Conservation (phyloP, 2,329 filamentous ascomycete genomes). For the Xylariaceae sp. region DNA sequence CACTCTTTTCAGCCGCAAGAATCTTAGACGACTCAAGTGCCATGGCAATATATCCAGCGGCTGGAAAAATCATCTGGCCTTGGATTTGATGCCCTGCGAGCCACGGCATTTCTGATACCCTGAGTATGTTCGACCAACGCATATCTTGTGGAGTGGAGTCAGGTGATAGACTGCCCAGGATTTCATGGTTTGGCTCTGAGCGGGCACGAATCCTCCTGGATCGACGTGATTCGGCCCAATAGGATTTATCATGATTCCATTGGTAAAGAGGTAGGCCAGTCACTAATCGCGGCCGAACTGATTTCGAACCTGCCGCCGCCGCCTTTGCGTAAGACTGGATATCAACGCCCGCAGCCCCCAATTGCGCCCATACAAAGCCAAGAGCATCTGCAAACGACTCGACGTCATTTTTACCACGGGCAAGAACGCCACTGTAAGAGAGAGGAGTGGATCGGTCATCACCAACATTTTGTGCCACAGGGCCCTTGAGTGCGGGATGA, state of each 20-base stretch:
- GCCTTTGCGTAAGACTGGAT: slow-evolving; percentile 5
- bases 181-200: slow-evolving; percentile 4
- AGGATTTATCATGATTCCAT: slow-evolving; percentile 25
- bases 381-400: slow-evolving; percentile 24
- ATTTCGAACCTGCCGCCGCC: neutral
- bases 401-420: slow-evolving; percentile 38
- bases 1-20: neutral
- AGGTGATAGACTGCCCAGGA: slow-evolving; percentile 13
- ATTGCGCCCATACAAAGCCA: slow-evolving; percentile 25
- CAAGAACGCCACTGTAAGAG: slow-evolving; percentile 43
- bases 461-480: slow-evolving; percentile 45
- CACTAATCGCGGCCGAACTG: slow-evolving; percentile 10
- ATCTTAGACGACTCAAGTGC: slow-evolving; percentile 29
- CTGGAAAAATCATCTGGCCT: slow-evolving; percentile 30
- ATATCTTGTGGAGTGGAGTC: slow-evolving; percentile 14
- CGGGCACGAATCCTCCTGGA: slow-evolving; percentile 5
- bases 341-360: slow-evolving; percentile 15
- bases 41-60: slow-evolving; percentile 31
- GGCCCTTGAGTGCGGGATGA: slow-evolving; percentile 51
- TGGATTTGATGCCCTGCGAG: slow-evolving; percentile 30
- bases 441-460: slow-evolving; percentile 22
- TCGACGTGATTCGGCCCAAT: slow-evolving; percentile 25
- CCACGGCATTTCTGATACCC: slow-evolving; percentile 25
- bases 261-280: slow-evolving; percentile 24
- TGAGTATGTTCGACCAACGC: slow-evolving; percentile 30